Evolutionary conservation across 2,329 filamentous ascomycete genomes (phyloP), one percentile per base, ranked within the genome.

Genomic region (Nakataea oryzae): DNA sequence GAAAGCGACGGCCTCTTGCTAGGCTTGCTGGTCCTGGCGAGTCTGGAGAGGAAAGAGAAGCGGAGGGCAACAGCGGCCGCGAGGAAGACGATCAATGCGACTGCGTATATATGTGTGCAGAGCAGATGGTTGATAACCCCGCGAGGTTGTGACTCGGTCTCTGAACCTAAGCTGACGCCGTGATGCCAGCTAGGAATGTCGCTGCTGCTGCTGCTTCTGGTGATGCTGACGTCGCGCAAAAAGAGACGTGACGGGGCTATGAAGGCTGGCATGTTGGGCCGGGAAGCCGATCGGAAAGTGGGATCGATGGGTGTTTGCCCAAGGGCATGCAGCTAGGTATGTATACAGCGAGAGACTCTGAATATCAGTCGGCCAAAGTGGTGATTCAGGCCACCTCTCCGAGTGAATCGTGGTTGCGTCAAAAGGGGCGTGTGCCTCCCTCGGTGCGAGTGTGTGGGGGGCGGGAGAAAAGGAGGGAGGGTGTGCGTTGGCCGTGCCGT

Each of bases 231-330:
- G 41, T 50, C 41, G 41, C 41, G 41, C 41, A 50, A 50, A n/a
- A 50, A 50, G 41, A 50, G 41, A n/a, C 41, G 41, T 50, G 41
- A 5, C 8, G 14, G 41, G 7, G 41, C 17, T 11, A 24, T 50
- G 21, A 50, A 50, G 68, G 69, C 70, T 66, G 76, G 74, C 75
- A 77, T 78, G 64, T 50, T 50, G 41, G 41, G 41, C 41, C 11
- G 41, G 11, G 41, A 50, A 50, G 41, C 41, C 41, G 41, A 24
- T 50, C 41, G 41, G 24, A n/a, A 6, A 6, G 41, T 50, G 41
- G 34, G 41, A 50, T 50, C 41, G 41, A 9, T 50, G 17, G 14
- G 41, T 50, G 41, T 50, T 50, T 17, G 41, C 41, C 41, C 21
- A 50, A 50, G 41, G 41, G 41, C 21, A 50, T n/a, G 41, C 41